A percentile compares a stretch with the other conserved stretches of the same genome.
Conservation (phyloP, 345 rosid species). For the Passiflora organensis region DNA sequence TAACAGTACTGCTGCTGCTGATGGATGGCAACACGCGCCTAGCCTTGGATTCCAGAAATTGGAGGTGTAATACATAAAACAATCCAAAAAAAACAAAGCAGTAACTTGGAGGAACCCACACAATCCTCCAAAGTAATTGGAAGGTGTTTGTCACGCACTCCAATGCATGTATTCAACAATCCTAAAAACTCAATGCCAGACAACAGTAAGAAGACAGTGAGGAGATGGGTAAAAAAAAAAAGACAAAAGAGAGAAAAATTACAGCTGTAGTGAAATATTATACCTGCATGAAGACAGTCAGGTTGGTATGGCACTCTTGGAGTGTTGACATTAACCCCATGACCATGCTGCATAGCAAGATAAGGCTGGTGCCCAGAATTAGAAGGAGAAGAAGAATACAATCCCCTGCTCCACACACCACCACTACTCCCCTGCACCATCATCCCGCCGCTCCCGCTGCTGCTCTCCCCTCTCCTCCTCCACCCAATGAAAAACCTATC, state of each 20-base stretch:
- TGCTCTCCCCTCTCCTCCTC: conserved; percentile 30
- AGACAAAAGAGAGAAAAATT: background rate
- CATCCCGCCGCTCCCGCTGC: background rate
- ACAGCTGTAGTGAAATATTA: background rate
- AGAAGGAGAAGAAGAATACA: conserved; percentile 19
- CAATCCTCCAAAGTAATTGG: conserved; percentile 39
- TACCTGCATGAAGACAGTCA: conserved; percentile 68
- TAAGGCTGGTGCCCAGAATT: conserved; percentile 22
- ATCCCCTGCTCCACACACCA: conserved; percentile 25
- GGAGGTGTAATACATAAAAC: too few species aligned
- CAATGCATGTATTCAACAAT: conserved; percentile 5
- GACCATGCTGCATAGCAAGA: conserved; percentile 26
- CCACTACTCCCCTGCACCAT: conserved; percentile 15
- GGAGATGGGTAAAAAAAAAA: background rate
- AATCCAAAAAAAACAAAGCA: too few species aligned
- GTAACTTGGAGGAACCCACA: conserved; percentile 16
- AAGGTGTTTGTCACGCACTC: conserved; percentile 32
- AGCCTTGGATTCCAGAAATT: too few species aligned
- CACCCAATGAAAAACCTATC: conserved; percentile 68
- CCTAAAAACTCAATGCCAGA: background rate
- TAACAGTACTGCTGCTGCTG: too few species aligned
- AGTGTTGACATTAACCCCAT: conserved; percentile 12
- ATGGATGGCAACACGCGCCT: too few species aligned
- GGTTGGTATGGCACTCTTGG: conserved; percentile 40
- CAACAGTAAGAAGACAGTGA: background rate